Conservation (phyloP, 2,329 filamentous ascomycete species). For the Microsporum audouinii region DNA sequence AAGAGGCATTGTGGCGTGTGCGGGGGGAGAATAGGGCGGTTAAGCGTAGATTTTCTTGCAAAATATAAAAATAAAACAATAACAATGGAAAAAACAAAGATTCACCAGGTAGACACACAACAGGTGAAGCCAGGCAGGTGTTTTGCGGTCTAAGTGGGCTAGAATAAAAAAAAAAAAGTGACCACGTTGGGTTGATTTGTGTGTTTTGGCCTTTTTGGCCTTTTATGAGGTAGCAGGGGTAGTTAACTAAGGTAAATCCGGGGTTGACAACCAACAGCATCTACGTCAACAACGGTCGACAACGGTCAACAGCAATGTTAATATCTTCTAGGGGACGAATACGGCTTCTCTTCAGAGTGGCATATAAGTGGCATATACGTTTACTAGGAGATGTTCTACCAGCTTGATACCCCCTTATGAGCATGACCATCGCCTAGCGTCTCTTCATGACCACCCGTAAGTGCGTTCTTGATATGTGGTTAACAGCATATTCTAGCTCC, state of each 20-base stretch:
- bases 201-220: neutral
- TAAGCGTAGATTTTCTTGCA: neutral
- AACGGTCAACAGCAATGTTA: too few relatives aligned
- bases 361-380: too few relatives aligned
- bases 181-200: conserved; percentile 1
- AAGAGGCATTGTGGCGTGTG: conserved; percentile 24
- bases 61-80: neutral
- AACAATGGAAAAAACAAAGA: neutral
- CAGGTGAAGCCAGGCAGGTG: neutral
- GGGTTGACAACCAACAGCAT: neutral
- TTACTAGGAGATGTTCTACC: too few relatives aligned
- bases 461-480: too few relatives aligned
- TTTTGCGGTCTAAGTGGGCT: neutral
- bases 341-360: too few relatives aligned
- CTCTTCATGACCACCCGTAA: too few relatives aligned
- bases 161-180: neutral
- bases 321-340: too few relatives aligned
- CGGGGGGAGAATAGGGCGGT: neutral
- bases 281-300: neutral
- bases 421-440: too few relatives aligned
- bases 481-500: too few relatives aligned
- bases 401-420: too few relatives aligned
- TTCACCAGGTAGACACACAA: neutral
- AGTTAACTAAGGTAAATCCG: neutral
- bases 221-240: neutral